Evolutionary conservation across 2,329 filamentous ascomycete genomes (phyloP), one percentile per base, ranked within the genome.

Genomic region (Teratosphaeria viscida): DNA sequence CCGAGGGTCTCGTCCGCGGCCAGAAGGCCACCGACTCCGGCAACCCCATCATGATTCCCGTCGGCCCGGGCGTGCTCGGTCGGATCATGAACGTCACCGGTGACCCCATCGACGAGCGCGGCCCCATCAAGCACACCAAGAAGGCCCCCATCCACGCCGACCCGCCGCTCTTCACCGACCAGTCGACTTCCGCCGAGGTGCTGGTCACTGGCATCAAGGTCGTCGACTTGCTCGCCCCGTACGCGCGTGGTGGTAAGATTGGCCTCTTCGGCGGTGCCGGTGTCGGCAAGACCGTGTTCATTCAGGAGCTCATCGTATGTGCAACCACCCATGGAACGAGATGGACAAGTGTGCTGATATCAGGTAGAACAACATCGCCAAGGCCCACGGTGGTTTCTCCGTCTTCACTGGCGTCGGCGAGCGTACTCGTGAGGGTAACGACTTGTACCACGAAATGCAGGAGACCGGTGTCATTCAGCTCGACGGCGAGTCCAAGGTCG

Each of bases 361-460:
- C 16, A n/a, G 6, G 2, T 68, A 87, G 84, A 99, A 99, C 91
- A 99, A 99, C 88, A 97, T 99, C 77, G 94, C 94, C 82, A 97
- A 97, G 87, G 94, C 94, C 72, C 94, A 99, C 84, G 94, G 94
- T 95, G 94, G 94, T 95, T 99, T 95, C 89, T 99, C 94, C 70
- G 94, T 99, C 78, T 99, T 99, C 88, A 96, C 91, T 77, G 94
- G 94, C 92, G 94, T 99, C 81, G 94, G 94, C 79, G 94, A 99
- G 88, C 92, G 94, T 85, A 99, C 94, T 77, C 94, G 94, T 90
- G 94, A 99, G 87, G 94, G 94, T 86, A 99, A 99, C 87, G 94
- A 99, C 87, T 81, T 99, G 85, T 99, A 99, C 88, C 92, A 99
- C 83, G 94, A 99, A 86, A 99, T 99, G 94, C 94, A 97, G 85